Evolutionary conservation across 371 early-diverging fungal species (phyloP).

Genomic region (Mortierella sp.): DNA sequence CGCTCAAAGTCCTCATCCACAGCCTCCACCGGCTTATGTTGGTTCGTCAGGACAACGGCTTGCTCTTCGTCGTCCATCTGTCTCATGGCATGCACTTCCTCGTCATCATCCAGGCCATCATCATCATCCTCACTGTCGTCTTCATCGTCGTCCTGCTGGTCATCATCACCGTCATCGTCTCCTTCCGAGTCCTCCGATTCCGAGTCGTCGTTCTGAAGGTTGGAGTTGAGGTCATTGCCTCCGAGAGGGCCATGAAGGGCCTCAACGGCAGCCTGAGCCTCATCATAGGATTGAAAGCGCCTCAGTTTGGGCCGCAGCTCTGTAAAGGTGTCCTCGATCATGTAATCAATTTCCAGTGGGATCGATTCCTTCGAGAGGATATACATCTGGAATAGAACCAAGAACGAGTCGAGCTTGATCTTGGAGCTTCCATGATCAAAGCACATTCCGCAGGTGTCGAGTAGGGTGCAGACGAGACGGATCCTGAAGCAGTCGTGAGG

Average conservation of each 20-base stretch:
- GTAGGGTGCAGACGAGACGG: constrained; percentile 87
- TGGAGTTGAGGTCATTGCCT: constrained; percentile 19
- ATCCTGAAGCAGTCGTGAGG: constrained; percentile 95
- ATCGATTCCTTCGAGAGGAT: constrained; percentile 82
- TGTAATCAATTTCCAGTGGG: constrained; percentile 93
- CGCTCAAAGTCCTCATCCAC: constrained; percentile 82
- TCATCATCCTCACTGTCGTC: constrained; percentile 58
- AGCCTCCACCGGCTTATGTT: constrained; percentile 62
- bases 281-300: constrained; percentile 79
- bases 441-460: constrained; percentile 91
- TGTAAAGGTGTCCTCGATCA: constrained; percentile 86
- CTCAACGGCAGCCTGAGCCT: constrained; percentile 82
- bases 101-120: constrained; percentile 32
- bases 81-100: constrained; percentile 36
- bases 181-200: constrained; percentile 63
- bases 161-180: constrained; percentile 62
- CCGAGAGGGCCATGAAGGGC: constrained; percentile 61
- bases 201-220: constrained; percentile 58
- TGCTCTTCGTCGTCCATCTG: constrained; percentile 66
- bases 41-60: constrained; percentile 70
- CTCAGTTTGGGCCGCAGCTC: constrained; percentile 76
- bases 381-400: constrained; percentile 91
- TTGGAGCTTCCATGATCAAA: constrained; percentile 81
- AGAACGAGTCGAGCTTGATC: constrained; percentile 79
- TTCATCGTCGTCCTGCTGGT: constrained; percentile 51